phyloP scores from a whole-genome alignment of 805 yeast species.

The Peterozyma toletana region DNA sequence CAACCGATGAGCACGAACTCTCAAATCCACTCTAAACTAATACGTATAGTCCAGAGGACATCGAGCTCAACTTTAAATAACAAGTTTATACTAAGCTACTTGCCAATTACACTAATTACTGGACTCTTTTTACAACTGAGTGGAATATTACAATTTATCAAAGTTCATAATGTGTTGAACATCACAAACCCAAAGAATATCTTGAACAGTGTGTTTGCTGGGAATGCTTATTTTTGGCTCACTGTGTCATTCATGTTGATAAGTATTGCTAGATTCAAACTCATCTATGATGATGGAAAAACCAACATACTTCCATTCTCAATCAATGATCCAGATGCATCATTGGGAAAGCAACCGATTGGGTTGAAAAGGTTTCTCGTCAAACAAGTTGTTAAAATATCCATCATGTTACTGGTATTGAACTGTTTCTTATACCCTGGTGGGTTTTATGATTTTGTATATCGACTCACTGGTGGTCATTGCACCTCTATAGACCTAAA shows the following conservation, averaged over 20 bases:
- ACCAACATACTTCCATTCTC: neutral
- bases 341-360: too few species aligned
- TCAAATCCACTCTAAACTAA: too few species aligned
- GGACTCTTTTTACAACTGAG: constrained; percentile 4
- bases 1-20: too few species aligned
- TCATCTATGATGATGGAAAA: neutral
- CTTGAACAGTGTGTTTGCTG: constrained; percentile 6
- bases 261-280: neutral
- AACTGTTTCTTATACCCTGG: neutral
- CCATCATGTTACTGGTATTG: neutral
- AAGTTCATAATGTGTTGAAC: neutral
- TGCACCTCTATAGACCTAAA: neutral
- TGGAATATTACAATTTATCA: constrained; percentile 1
- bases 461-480: neutral
- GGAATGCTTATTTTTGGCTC: constrained; percentile 4
- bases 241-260: constrained; percentile 1
- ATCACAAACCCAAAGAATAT: constrained; percentile 3
- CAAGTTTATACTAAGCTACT: neutral
- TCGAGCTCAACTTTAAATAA: neutral
- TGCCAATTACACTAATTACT: neutral
- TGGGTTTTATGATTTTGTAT: neutral
- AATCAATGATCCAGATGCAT: neutral
- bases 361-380: neutral
- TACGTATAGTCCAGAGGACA: too few species aligned
- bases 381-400: neutral